Evolutionary conservation across 495 filamentous ascomycete genomes (phyloP), one percentile per base, ranked within the genome.

Genomic region (Penicillium simplicissimum): DNA sequence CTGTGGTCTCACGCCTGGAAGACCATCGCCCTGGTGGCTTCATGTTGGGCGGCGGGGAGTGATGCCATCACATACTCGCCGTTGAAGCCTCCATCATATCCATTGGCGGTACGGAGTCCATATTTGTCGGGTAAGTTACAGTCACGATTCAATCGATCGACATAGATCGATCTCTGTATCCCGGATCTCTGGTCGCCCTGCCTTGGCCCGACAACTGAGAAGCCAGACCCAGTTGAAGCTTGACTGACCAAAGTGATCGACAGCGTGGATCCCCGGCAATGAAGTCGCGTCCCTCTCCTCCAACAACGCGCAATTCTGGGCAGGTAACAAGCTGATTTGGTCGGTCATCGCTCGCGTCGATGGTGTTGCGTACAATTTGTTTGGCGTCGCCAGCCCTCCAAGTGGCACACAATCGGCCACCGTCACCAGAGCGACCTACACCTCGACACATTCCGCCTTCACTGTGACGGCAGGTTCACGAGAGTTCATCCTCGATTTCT

Each of bases 401-500:
- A 57, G 54, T 3, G 65, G 67, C 25, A 70, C 68, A 8, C 53
- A 68, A 25, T 52, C 72, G 23, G 74, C 72, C 8, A 73, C 67
- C 10, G 73, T 78, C 11, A 68, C 70, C 19, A 66, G 57, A 8
- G 76, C 67, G 9, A 74, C 63, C 4, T 80, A 76, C 56, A 81
- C 76, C 19, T 72, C 76, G 1, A 79, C 77, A 0, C 79, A 76
- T 57, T 76, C 68, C 42, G 72, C 63, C 6, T 76, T 80, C 60
- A 71, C 67, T 4, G 59, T 80, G 8, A 65, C 66, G 21, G 78
- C 76, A 0, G 78, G 77, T 0, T 58, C 59, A 8, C 66, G 70
- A 13, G 69, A 49, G 1, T 73, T 80, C 55, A 71, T 63, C 0
- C 66, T 81, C 8, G 78, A 81, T 15, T 94, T 94, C 73, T 80